Conservation (phyloP, 192 early-diverging fungal species). For the Coemansia sp. region DNA sequence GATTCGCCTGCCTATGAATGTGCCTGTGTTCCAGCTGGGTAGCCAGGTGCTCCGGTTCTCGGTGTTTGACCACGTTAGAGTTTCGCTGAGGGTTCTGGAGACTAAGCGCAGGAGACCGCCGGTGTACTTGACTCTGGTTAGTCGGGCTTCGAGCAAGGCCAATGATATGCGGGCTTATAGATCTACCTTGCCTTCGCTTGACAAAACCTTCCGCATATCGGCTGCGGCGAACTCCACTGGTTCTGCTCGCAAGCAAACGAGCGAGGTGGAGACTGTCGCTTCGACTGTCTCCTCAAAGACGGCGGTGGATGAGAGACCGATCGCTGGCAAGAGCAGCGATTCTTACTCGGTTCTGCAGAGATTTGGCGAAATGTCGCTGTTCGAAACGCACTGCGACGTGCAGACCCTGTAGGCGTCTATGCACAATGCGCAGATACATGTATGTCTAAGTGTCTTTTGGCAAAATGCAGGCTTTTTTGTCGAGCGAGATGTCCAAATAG, state of each 20-base stretch:
- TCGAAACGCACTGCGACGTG: constrained; percentile 30
- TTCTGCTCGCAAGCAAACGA: neutral
- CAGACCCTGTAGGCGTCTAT: constrained; percentile 7
- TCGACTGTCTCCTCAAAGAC: neutral
- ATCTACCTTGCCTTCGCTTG: constrained; percentile 19
- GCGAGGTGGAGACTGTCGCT: neutral
- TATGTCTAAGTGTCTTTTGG: neutral
- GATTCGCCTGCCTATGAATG: constrained; percentile 31
- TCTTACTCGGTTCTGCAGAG: constrained; percentile 51
- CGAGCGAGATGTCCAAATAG: too few relatives aligned
- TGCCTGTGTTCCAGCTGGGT: constrained; percentile 31
- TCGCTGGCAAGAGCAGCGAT: constrained; percentile 12
- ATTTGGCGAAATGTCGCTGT: constrained; percentile 49
- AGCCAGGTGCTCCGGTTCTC: constrained; percentile 51
- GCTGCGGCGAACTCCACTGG: neutral
- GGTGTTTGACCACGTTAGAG: constrained; percentile 65
- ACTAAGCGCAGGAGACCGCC: constrained; percentile 62
- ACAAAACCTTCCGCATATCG: constrained; percentile 23
- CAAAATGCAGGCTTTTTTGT: too few relatives aligned
- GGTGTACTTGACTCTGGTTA: constrained; percentile 65
- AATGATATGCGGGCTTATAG: constrained; percentile 15
- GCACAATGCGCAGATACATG: neutral
- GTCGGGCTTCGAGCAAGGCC: constrained; percentile 19
- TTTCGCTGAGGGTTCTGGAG: constrained; percentile 58
- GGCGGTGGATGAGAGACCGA: neutral